phyloP scores from a whole-genome alignment of 2,329 filamentous ascomycete genomes.

The Sarocladiaceae sp. region DNA sequence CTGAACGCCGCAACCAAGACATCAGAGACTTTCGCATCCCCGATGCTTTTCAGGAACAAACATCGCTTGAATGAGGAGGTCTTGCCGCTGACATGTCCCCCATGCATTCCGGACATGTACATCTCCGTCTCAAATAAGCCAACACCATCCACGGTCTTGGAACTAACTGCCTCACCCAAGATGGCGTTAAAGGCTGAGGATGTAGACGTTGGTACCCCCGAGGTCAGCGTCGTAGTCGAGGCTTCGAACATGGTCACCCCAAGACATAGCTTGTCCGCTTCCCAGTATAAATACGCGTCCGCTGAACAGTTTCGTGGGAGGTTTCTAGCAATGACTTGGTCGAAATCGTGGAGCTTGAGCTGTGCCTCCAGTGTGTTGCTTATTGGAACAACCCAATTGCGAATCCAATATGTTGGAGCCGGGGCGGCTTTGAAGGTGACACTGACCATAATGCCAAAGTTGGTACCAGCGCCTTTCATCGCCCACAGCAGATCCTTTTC shows the following conservation, averaged over 20 bases:
- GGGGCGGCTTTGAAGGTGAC: slow-evolving; percentile 42
- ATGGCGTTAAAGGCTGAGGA: slow-evolving; percentile 12
- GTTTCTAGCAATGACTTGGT: slow-evolving; percentile 27
- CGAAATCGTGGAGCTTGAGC: slow-evolving; percentile 32
- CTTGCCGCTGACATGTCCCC: slow-evolving; percentile 50
- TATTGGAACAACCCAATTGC: slow-evolving; percentile 34
- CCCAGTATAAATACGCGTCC: slow-evolving; percentile 51
- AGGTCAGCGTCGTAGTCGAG: slow-evolving; percentile 17
- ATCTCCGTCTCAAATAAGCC: slow-evolving; percentile 53
- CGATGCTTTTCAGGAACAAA: slow-evolving; percentile 49
- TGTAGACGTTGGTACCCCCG: not conserved
- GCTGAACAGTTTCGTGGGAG: slow-evolving; percentile 39
- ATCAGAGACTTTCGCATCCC: slow-evolving; percentile 22
- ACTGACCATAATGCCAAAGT: slow-evolving; percentile 51
- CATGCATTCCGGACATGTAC: slow-evolving; percentile 55
- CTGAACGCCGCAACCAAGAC: slow-evolving; percentile 38
- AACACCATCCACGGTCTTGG: slow-evolving; percentile 36
- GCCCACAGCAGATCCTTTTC: slow-evolving; percentile 51
- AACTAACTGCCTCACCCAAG: slow-evolving; percentile 26
- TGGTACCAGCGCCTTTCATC: slow-evolving; percentile 51
- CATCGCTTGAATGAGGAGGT: slow-evolving; percentile 61
- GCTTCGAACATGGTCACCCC: slow-evolving; percentile 44
- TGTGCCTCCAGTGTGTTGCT: slow-evolving; percentile 22
- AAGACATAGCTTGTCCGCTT: slow-evolving; percentile 38
- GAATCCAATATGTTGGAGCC: slow-evolving; percentile 32